These are phyloP conservation scores for Starmerella stigmatis DNA, from an alignment of 805 yeast genomes.

Conservation along the genomic window DNA sequence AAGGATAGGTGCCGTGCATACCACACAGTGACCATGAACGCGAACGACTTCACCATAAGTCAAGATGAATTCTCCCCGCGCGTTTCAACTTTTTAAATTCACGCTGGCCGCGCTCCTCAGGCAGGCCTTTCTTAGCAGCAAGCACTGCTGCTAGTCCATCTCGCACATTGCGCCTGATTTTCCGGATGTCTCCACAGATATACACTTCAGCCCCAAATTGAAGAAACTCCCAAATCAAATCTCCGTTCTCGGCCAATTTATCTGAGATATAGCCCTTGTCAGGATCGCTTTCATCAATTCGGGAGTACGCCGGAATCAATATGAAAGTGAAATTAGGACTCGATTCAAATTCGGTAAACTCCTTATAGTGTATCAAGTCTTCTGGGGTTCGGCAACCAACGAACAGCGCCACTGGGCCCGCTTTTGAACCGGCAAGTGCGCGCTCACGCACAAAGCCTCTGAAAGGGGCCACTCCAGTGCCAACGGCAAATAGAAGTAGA, in stretches of 20 bases:
- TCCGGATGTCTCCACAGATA: slow-evolving; percentile 22
- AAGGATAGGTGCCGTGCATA: no score
- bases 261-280: slow-evolving; percentile 15
- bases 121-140: slow-evolving; percentile 9
- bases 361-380: slow-evolving; percentile 17
- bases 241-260: slow-evolving; percentile 7
- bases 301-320: slow-evolving; percentile 21
- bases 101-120: slow-evolving; percentile 12
- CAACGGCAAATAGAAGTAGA: slow-evolving; percentile 73
- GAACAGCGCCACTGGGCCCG: slow-evolving; percentile 17
- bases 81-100: slow-evolving; percentile 24
- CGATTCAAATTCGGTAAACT: slow-evolving; percentile 7
- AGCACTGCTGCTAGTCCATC: slow-evolving; percentile 12
- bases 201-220: slow-evolving; percentile 18
- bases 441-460: slow-evolving; percentile 76
- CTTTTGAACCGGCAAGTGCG: slow-evolving; percentile 31
- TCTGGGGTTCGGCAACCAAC: slow-evolving; percentile 18
- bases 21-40: no score
- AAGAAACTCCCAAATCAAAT: slow-evolving; percentile 14
- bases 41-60: slow-evolving; percentile 49
- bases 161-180: slow-evolving; percentile 17
- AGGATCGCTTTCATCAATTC: neutral
- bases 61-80: slow-evolving; percentile 30
- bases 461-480: slow-evolving; percentile 86
- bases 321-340: neutral